A percentile compares a stretch with the other conserved stretches of the same genome.
These are phyloP conservation scores for Tuber indicum DNA, from an alignment of 495 filamentous ascomycete species.

Conservation along the genomic window DNA sequence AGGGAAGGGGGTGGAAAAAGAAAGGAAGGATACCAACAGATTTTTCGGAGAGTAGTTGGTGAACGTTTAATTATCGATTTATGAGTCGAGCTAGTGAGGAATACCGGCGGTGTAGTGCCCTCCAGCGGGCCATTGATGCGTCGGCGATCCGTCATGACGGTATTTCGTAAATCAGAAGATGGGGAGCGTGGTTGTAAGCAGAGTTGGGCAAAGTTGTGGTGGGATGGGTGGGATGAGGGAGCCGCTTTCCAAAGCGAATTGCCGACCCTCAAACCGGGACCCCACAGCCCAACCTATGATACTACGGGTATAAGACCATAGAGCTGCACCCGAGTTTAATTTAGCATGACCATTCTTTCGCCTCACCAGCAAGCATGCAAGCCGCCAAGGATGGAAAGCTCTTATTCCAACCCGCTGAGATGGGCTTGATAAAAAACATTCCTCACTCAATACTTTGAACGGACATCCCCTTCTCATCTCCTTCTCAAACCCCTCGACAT, in stretches of 20 bases:
- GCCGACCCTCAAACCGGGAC: background rate
- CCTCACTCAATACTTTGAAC: background rate
- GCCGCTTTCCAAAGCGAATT: background rate
- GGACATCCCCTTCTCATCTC: background rate
- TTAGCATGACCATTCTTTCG: too few relatives aligned
- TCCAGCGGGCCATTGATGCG: conserved; percentile 82
- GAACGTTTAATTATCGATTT: conserved; percentile 46
- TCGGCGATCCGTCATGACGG: conserved; percentile 72
- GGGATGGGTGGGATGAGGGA: background rate
- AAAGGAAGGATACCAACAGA: conserved; percentile 56
- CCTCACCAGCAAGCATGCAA: too few relatives aligned
- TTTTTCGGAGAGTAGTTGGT: conserved; percentile 65
- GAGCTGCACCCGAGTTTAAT: too few relatives aligned
- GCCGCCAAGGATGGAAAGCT: background rate
- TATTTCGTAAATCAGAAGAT: background rate
- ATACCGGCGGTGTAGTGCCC: conserved; percentile 69
- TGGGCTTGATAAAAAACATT: too few relatives aligned
- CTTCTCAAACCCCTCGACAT: background rate
- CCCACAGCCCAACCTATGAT: too few relatives aligned
- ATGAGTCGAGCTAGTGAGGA: conserved; percentile 46
- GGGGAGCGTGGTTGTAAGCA: background rate
- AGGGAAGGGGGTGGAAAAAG: background rate
- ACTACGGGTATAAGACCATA: too few relatives aligned
- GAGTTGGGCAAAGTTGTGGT: background rate
- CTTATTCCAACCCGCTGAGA: background rate